Percentiles rank a stretch among this genome's conserved stretches.
These are phyloP conservation scores for Eucalyptus pauciflora DNA, from an alignment of 345 rosid species.

Conservation along the genomic window DNA sequence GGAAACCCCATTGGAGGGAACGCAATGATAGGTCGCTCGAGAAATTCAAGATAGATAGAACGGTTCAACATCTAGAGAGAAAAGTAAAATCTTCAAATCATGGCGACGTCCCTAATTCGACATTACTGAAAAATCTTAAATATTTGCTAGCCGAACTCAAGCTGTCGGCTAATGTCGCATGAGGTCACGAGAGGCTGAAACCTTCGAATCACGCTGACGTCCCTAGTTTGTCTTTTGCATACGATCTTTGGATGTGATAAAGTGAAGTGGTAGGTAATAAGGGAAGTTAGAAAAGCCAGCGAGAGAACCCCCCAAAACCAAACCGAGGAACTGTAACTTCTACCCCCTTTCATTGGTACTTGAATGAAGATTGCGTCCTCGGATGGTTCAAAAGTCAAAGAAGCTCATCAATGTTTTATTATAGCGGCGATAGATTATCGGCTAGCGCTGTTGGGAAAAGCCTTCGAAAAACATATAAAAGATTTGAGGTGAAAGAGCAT, in stretches of 20 bases:
- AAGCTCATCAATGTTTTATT: neutral
- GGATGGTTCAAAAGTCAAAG: neutral
- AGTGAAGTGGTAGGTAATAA: neutral
- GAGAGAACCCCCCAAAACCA: neutral
- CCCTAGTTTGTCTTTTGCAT: neutral
- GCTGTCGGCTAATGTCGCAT: neutral
- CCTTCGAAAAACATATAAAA: neutral
- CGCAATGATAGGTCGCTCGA: neutral
- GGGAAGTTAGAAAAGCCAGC: neutral
- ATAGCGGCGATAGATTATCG: neutral
- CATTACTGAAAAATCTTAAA: neutral
- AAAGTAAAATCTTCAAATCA: neutral
- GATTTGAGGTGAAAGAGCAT: neutral
- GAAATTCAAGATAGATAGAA: neutral
- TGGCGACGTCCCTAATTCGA: neutral
- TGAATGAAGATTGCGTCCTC: neutral
- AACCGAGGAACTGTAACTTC: neutral
- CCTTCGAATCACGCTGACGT: neutral
- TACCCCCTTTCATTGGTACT: neutral
- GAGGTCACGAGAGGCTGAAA: neutral
- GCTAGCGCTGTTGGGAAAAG: neutral
- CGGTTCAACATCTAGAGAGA: neutral
- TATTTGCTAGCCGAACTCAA: neutral
- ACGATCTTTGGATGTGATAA: neutral
- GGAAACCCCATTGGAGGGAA: neutral